Conservation (phyloP, 441 rosid genomes). For the Cnidoscolus chayamansa region DNA sequence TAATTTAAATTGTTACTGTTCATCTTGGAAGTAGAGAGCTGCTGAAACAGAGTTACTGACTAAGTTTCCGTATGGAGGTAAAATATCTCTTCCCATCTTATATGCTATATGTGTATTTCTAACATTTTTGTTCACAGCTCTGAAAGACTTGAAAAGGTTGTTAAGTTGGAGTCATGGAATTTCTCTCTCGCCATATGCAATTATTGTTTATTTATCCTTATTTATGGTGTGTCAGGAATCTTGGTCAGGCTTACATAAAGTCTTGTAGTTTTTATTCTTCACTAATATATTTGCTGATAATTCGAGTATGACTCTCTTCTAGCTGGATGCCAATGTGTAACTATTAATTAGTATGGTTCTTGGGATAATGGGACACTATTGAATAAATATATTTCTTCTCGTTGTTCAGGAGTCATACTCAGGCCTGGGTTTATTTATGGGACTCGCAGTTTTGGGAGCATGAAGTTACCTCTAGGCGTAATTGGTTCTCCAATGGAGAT, state of each 20-base stretch:
- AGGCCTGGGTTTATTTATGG: constrained; percentile 96
- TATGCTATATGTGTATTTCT: neutral
- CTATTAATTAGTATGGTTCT: neutral
- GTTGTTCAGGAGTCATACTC: constrained; percentile 71
- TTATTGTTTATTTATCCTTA: neutral
- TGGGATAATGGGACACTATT: neutral
- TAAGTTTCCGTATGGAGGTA: constrained; percentile 85
- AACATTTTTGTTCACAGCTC: neutral
- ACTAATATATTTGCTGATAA: neutral
- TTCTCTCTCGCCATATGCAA: neutral
- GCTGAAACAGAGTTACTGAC: constrained; percentile 88
- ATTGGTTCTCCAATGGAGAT: constrained; percentile 79
- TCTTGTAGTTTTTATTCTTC: neutral
- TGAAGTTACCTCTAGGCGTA: constrained; percentile 67
- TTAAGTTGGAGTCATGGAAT: neutral
- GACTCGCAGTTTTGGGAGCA: constrained; percentile 66
- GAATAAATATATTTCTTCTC: constrained; percentile 4
- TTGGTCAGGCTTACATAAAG: neutral
- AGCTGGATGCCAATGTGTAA: neutral
- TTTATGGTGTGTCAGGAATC: neutral
- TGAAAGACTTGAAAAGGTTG: neutral
- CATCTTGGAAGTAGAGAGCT: constrained; percentile 59
- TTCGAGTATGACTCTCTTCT: neutral
- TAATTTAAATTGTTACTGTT: constrained; percentile 10
- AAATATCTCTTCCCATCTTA: constrained; percentile 14